Evolutionary conservation across 208 protist species (phyloP), one percentile per base, ranked within the genome.

Genomic region (Crithidia thermophila): DNA sequence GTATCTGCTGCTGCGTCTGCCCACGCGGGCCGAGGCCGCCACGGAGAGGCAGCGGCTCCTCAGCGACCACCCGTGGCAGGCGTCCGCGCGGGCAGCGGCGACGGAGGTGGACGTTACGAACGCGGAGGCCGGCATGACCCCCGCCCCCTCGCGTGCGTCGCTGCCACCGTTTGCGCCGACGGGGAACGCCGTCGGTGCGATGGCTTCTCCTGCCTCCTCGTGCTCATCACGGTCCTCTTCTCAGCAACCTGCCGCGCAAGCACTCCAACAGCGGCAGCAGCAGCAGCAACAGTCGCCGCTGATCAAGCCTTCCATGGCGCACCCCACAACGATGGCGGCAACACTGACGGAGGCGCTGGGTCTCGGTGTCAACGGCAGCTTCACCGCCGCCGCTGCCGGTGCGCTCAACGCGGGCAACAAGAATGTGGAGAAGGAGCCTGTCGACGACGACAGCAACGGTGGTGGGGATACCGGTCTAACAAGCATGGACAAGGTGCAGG

Each of bases 321-420:
- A 30, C 40, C 68, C 40, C 25, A 49, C 68, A 18, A 67, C 43
- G 42, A 74, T 74, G 51, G 59, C 68, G 7, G 60, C 59, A 2
- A 74, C 59, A 40, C 39, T 63, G 50, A 74, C 52, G 10, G 60
- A 51, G 36, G 68, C 68, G 23, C 52, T 74, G 16, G 59, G 68
- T 14, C 33, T 74, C 21, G 61, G 58, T 5, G 31, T 23, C 25
- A 51, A 62, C 59, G 50, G 42, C 39, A 53, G n/a, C 28, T 47
- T 40, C 39, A 36, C 33, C 10, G 30, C 39, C 18, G 57, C 37
- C 37, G 28, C 66, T 6, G 30, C 55, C 8, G 45, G 42, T 30
- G 36, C 67, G 5, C 13, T 34, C 31, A 25, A 34, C 7, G 14
- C 13, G 21, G 39, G 39, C 13, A 43, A 43, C 16, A 16, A 43